Conservation (phyloP, 2,329 filamentous ascomycete species). For the Fusarium brachygibbosum region DNA sequence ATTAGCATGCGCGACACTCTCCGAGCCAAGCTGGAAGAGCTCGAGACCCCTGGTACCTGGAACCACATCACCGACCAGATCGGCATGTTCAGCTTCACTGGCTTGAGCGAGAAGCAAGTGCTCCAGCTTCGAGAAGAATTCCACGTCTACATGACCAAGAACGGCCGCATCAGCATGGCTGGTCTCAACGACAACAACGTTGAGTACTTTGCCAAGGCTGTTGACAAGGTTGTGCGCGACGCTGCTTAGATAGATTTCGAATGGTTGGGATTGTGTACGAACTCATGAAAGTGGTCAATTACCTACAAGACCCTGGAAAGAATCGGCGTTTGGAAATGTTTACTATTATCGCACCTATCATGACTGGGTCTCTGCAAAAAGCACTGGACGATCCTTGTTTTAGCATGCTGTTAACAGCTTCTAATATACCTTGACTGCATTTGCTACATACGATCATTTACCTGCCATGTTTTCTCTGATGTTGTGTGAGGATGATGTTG, state of each 20-base stretch:
- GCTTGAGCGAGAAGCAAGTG: conserved; percentile 80
- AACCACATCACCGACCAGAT: conserved; percentile 99
- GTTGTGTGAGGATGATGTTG: conserved; percentile 9
- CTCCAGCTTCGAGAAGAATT: conserved; percentile 75
- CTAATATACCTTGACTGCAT: conserved; percentile 43
- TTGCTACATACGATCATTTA: conserved; percentile 6
- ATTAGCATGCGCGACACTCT: conserved; percentile 88
- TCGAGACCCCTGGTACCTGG: conserved; percentile 91
- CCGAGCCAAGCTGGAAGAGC: conserved; percentile 82
- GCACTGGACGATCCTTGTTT: conserved; percentile 45
- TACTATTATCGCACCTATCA: conserved; percentile 42
- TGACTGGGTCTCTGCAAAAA: conserved; percentile 47
- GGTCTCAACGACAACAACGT: conserved; percentile 94
- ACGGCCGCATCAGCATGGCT: conserved; percentile 97
- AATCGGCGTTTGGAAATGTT: conserved; percentile 46
- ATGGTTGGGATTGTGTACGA: conserved; percentile 43
- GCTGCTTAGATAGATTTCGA: conserved; percentile 40
- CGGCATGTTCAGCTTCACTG: conserved; percentile 98
- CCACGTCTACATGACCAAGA: conserved; percentile 96
- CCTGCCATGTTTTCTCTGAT: background rate
- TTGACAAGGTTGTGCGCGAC: conserved; percentile 81
- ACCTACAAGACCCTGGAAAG: conserved; percentile 41
- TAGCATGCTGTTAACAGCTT: conserved; percentile 35
- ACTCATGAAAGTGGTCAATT: conserved; percentile 47
- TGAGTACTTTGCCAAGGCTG: conserved; percentile 90